Evolutionary conservation across 2,329 filamentous ascomycete genomes (phyloP).

Genomic region (Atkinsonella hypoxylon): DNA sequence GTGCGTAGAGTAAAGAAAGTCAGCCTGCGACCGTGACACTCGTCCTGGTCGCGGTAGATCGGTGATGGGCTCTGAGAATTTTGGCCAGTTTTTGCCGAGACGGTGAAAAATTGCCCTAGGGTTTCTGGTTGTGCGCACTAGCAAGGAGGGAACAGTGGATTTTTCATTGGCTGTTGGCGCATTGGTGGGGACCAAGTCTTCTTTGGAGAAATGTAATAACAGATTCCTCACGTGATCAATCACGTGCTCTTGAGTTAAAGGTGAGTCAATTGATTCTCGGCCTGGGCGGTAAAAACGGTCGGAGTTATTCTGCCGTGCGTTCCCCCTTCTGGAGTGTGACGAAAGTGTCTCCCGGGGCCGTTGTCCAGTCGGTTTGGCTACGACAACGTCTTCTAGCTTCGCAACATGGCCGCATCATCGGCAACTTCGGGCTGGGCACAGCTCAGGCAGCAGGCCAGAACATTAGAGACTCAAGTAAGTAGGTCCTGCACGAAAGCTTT

Average conservation of each 20-base stretch:
- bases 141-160: neutral
- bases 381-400: neutral
- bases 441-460: conserved; percentile 81
- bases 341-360: neutral
- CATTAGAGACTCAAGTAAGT: conserved; percentile 76
- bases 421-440: conserved; percentile 74
- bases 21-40: conserved; percentile 22
- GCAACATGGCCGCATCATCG: conserved; percentile 38
- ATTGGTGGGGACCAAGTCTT: neutral
- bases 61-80: conserved; percentile 18
- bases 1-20: conserved; percentile 20
- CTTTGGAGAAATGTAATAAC: too few relatives aligned
- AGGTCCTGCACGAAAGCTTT: neutral
- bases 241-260: conserved; percentile 7
- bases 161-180: conserved; percentile 5
- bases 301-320: neutral
- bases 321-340: neutral
- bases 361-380: neutral
- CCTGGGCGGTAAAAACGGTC: neutral
- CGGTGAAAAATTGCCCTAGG: conserved; percentile 26
- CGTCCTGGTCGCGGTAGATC: conserved; percentile 23
- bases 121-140: conserved; percentile 18
- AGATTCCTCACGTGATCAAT: conserved; percentile 14
- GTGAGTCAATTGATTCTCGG: neutral
- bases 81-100: conserved; percentile 24